Conservation (phyloP, 2,329 filamentous ascomycete genomes). For the Colletotrichum sp. region DNA sequence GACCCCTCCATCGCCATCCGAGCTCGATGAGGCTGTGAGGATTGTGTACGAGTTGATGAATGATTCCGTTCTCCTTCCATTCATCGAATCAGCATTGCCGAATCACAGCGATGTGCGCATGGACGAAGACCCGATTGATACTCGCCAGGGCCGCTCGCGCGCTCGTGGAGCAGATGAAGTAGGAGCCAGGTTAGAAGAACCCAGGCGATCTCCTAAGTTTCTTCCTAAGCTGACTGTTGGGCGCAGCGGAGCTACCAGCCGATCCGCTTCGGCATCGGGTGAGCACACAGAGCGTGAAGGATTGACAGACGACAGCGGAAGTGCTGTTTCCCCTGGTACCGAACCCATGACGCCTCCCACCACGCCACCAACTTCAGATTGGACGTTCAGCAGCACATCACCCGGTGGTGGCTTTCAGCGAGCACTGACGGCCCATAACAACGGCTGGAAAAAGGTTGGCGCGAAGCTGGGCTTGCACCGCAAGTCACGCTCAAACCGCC, state of each 20-base stretch:
- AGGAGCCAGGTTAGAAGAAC: constrained; percentile 37
- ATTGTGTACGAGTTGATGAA: constrained; percentile 98
- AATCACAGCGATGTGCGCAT: constrained; percentile 36
- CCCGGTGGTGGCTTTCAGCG: constrained; percentile 60
- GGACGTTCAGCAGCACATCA: constrained; percentile 53
- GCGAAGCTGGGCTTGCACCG: constrained; percentile 64
- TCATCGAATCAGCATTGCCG: constrained; percentile 72
- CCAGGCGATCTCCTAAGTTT: constrained; percentile 51
- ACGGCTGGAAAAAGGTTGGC: constrained; percentile 70
- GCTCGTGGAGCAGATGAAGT: constrained; percentile 42
- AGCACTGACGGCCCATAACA: constrained; percentile 59
- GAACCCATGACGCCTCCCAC: constrained; percentile 79
- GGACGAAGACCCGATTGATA: constrained; percentile 41
- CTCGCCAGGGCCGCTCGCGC: constrained; percentile 42
- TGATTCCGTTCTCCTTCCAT: constrained; percentile 91
- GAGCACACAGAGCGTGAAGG: constrained; percentile 55
- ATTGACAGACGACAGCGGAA: constrained; percentile 70
- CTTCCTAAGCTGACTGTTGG: constrained; percentile 46
- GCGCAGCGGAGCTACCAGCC: constrained; percentile 39
- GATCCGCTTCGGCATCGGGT: constrained; percentile 49
- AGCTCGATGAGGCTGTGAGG: constrained; percentile 80
- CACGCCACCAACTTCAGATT: constrained; percentile 70
- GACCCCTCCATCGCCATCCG: constrained; percentile 73
- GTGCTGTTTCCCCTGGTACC: constrained; percentile 59
- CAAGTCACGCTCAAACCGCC: constrained; percentile 53